phyloP scores from a whole-genome alignment of 805 yeast species.

The Scheffersomyces coipomensis region DNA sequence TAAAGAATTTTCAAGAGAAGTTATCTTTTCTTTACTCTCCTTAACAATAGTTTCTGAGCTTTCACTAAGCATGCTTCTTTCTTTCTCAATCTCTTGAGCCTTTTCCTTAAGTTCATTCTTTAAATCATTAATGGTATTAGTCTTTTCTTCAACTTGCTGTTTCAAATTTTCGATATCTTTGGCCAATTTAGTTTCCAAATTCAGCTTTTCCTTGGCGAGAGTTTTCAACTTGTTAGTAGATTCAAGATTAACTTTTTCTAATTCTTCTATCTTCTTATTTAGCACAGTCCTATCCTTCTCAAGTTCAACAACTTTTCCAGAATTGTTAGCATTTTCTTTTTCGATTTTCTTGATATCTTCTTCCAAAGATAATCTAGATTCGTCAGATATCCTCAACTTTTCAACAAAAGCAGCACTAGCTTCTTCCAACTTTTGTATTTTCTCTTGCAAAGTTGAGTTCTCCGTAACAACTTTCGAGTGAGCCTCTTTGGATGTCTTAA shows the following conservation, averaged over 20 bases:
- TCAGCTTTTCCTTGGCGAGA: background rate
- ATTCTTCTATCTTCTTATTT: too few species aligned
- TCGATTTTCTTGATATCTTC: too few species aligned
- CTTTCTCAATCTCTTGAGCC: slow-evolving; percentile 47
- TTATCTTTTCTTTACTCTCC: slow-evolving; percentile 48
- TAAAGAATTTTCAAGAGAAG: slow-evolving; percentile 37
- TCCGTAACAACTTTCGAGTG: too few species aligned
- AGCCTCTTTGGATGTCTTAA: too few species aligned
- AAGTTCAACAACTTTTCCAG: too few species aligned
- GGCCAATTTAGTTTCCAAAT: slow-evolving; percentile 27
- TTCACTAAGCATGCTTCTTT: slow-evolving; percentile 45
- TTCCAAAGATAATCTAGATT: too few species aligned
- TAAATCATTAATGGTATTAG: background rate
- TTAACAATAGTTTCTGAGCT: slow-evolving; percentile 49
- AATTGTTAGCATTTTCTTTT: too few species aligned
- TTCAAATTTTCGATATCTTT: slow-evolving; percentile 22
- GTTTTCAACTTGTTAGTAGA: slow-evolving; percentile 24
- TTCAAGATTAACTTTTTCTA: slow-evolving; percentile 1
- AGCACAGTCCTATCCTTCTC: too few species aligned
- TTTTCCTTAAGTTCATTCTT: slow-evolving; percentile 30
- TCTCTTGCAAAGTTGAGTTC: background rate
- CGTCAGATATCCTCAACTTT: too few species aligned
- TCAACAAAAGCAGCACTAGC: too few species aligned
- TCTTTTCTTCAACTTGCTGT: background rate
- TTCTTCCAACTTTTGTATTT: background rate